Evolutionary conservation across 768 basidiomycete genomes (phyloP).

Genomic region (Trametopsis cervina): DNA sequence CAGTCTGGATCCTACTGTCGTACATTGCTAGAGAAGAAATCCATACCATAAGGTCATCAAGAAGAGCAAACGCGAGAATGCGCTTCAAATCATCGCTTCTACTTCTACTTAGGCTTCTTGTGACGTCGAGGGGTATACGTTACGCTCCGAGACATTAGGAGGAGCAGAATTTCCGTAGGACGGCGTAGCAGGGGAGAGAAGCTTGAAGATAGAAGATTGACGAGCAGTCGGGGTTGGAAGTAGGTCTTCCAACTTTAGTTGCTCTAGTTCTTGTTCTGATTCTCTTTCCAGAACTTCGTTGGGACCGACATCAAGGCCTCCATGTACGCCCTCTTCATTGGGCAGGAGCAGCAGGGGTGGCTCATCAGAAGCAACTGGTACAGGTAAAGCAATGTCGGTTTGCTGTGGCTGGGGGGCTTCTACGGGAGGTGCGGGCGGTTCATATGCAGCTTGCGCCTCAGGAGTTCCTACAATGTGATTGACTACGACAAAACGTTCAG

Average conservation of each 20-base stretch:
- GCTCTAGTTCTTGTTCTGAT: neutral
- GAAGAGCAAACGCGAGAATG: too few species aligned
- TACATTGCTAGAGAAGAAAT: too few species aligned
- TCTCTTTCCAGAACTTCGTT: neutral
- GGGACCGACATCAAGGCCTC: neutral
- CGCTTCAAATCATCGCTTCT: neutral
- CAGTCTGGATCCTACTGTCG: too few species aligned
- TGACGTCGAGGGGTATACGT: slow-evolving; percentile 5
- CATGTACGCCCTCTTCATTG: neutral
- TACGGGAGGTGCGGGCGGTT: neutral
- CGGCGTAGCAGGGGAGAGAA: neutral
- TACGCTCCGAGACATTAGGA: slow-evolving; percentile 4
- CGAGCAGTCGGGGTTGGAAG: neutral
- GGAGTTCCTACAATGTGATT: slow-evolving; percentile 25
- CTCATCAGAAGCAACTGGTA: neutral
- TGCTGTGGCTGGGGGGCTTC: neutral
- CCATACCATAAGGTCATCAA: too few species aligned
- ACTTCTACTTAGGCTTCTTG: slow-evolving; percentile 2
- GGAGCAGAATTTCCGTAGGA: neutral
- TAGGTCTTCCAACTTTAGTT: neutral
- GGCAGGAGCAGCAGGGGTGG: neutral
- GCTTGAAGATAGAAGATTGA: neutral
- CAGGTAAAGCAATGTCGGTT: neutral
- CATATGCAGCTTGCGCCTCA: slow-evolving; percentile 5
- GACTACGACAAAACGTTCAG: slow-evolving; percentile 15